Base-by-base conservation (phyloP, 257 asterid species). In the Plantago major region DNA sequence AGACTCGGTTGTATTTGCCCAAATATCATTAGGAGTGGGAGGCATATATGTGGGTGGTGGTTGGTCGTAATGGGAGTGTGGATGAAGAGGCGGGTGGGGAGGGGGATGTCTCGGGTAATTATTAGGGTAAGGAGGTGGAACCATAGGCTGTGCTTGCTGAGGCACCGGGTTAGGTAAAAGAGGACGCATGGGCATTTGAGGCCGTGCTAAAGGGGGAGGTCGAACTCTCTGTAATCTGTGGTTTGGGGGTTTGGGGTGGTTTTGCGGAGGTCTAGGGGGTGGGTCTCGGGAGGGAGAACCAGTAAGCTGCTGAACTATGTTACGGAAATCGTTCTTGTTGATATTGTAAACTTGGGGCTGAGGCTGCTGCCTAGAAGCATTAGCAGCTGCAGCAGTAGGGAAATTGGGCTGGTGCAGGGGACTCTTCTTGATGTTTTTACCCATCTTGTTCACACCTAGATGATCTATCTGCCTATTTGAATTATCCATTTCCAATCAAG, bases 281-380 rank as follows among this genome's bases (percentile, higher is more conserved):
- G 82, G 73, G 22, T 84, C 96, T 4, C 86, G 89, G 7, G 78
- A 64, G 3, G 97, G 97, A 0, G 97, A 90, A 40, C 97, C 97
- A 0, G 97, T 90, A 46, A 89, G 80, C 74, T 82, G 91, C 62
- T 90, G 97, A 76, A 90, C 97, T 38, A 90, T 59, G 65, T 80
- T 79, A n/a, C 97, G 75, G 40, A 90, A 90, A 80, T 90, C 95
- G 40, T 85, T 90, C 87, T 87, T 90, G 85, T 87, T 82, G 9
- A 90, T 87, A 53, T 87, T 90, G 80, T 90, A 90, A 33, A 90
- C 97, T 67, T 82, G 96, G 51, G 96, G 96, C 54, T 87, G 96
- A 55, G 95, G 84, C 72, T 83, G 97, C 70, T 75, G 97, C 81
- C 87, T 81, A 14, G 22, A 3, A 43, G 78, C 79, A 70, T 83